Base-by-base conservation (phyloP, 176 grass and related monocot species). In the Cenchrus purpureus region DNA sequence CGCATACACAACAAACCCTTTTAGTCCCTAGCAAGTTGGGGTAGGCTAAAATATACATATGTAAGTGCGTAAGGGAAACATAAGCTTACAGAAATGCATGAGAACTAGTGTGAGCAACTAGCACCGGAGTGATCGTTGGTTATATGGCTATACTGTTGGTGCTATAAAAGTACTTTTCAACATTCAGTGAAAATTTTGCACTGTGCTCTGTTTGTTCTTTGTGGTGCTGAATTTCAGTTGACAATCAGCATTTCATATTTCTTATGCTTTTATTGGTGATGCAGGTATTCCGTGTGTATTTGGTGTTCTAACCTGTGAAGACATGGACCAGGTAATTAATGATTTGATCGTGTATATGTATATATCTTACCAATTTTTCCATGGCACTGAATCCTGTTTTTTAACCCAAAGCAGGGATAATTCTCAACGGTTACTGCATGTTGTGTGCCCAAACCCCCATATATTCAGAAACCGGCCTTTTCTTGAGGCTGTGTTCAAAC, bases 251-350 rank as follows among this genome's bases (percentile, higher is more conserved):
- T 74, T 4, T 80, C n/a, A 79, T 14, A 79, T 62, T 81, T 12
- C 43, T 88, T 74, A 22, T 31, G 49, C 17, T 31, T 48, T 83
- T 12, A 10, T 37, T 37, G 34, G 34, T 89, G 54, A 71, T 83
- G 37, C 90, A 96, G 93, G 86, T 56, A 74, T 92, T 44, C 93
- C 97, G 64, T 99, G 97, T n/a, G 65, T 99, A 86, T 99, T 96
- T 84, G 97, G 91, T 90, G 93, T 99, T 83, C 76, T 99, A 71
- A 99, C 93, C 12, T 99, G 97, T 77, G 97, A 99, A 92, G 93
- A 99, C 79, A 99, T 99, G 97, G 97, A 99, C 15, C 97, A 99
- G 97, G 97, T 95, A 90, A 78, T 81, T 82, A 1, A 73, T 83
- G 29, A 17, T 66, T 73, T 10, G 12, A 0, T 78, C 57, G 51